A percentile compares a stretch with the other conserved stretches of the same genome.
These are phyloP conservation scores for Boletellus ananas DNA, from an alignment of 768 basidiomycete species.

Conservation along the genomic window DNA sequence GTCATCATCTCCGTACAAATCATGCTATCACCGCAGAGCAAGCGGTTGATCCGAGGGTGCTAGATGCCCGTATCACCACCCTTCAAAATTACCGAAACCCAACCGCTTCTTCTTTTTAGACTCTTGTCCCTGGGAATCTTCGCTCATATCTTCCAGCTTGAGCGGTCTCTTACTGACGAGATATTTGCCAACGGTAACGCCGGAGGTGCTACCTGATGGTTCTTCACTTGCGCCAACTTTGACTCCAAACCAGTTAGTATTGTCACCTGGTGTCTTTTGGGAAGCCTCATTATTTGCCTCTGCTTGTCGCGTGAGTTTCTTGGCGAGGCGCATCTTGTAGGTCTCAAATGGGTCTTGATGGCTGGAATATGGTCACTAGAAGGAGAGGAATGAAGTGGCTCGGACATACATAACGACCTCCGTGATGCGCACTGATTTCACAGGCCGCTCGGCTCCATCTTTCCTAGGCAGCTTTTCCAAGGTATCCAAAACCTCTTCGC, in stretches of 20 bases:
- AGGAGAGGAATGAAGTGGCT: background rate
- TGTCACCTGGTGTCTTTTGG: conserved; percentile 60
- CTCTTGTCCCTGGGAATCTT: conserved; percentile 36
- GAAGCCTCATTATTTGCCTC: conserved; percentile 27
- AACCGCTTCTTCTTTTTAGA: conserved; percentile 76
- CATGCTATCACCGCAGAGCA: conserved; percentile 11
- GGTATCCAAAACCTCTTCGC: conserved; percentile 83
- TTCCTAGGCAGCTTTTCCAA: conserved; percentile 80
- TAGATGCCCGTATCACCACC: conserved; percentile 50
- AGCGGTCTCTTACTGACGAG: conserved; percentile 52
- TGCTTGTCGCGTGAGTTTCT: conserved; percentile 55
- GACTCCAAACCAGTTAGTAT: conserved; percentile 85
- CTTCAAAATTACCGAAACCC: conserved; percentile 90
- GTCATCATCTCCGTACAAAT: conserved; percentile 6
- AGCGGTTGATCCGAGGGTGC: background rate
- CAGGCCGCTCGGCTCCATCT: conserved; percentile 82
- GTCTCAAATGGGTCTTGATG: conserved; percentile 95
- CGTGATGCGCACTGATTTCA: conserved; percentile 80
- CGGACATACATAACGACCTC: conserved; percentile 76
- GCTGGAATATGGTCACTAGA: conserved; percentile 36
- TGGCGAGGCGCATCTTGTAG: conserved; percentile 79
- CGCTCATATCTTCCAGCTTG: conserved; percentile 22
- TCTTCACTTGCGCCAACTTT: conserved; percentile 59
- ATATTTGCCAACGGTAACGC: conserved; percentile 73
- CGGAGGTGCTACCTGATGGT: conserved; percentile 27